Evolutionary conservation across 805 yeast genomes (phyloP).

Genomic region (Zygosaccharomyces bisporus): DNA sequence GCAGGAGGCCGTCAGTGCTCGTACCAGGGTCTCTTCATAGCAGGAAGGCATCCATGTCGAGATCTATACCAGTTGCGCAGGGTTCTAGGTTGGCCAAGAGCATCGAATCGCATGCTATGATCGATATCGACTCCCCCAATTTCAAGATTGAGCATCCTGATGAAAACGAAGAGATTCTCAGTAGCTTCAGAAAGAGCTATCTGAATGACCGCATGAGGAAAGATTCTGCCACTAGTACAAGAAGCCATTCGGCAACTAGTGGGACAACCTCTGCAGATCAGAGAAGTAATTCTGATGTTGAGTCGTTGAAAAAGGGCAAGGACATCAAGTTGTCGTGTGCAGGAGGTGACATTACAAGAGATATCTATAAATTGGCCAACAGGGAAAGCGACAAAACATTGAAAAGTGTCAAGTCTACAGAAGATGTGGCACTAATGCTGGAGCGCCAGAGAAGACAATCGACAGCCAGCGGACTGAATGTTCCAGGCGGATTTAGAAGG

Average conservation of each 20-base stretch:
- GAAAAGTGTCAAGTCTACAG: constrained; percentile 21
- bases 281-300: constrained; percentile 7
- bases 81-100: constrained; percentile 16
- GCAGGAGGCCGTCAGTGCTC: constrained; percentile 14
- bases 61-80: constrained; percentile 7
- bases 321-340: constrained; percentile 18
- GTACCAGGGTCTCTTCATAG: constrained; percentile 13
- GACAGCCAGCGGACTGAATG: constrained; percentile 61
- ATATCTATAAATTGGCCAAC: constrained; percentile 31
- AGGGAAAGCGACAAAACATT: constrained; percentile 4
- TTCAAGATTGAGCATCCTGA: constrained; percentile 26
- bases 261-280: constrained; percentile 7
- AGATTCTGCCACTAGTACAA: constrained; percentile 8
- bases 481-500: constrained; percentile 82
- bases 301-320: constrained; percentile 3
- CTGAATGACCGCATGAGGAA: constrained; percentile 18
- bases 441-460: constrained; percentile 50
- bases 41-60: constrained; percentile 14
- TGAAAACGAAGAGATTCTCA: constrained; percentile 32
- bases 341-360: constrained; percentile 40
- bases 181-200: constrained; percentile 33
- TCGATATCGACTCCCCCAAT: constrained; percentile 33
- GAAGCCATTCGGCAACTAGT: constrained; percentile 7
- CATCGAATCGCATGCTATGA: constrained; percentile 26
- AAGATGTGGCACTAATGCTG: constrained; percentile 24